Evolutionary conservation across 2,329 filamentous ascomycete genomes (phyloP).

Genomic region (Esteya vermicola): DNA sequence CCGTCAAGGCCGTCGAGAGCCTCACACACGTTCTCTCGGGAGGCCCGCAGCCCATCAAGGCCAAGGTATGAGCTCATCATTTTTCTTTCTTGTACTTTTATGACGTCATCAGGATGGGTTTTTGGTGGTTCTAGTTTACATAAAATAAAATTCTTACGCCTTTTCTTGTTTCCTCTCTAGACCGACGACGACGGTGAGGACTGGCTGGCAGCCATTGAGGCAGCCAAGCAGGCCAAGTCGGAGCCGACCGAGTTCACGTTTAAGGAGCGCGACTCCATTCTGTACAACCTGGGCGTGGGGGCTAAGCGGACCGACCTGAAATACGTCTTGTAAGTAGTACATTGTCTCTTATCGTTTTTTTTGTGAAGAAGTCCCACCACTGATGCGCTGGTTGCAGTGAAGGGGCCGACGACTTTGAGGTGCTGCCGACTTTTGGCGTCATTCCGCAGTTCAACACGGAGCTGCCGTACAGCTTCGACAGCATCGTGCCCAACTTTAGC

Average conservation of each 20-base stretch:
- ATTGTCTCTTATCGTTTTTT: too few species aligned
- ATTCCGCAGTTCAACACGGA: constrained; percentile 84
- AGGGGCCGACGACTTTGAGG: constrained; percentile 82
- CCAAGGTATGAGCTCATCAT: constrained; percentile 49
- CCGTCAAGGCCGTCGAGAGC: constrained; percentile 62
- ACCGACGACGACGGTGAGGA: constrained; percentile 34
- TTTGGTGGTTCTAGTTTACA: too few species aligned
- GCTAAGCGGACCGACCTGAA: constrained; percentile 80
- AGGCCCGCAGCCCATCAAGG: constrained; percentile 49
- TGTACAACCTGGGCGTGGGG: constrained; percentile 91
- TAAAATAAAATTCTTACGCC: constrained; percentile 12
- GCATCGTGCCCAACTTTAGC: constrained; percentile 88
- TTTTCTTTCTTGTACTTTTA: too few species aligned
- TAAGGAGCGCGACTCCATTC: constrained; percentile 74
- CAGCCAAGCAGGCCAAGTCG: constrained; percentile 57
- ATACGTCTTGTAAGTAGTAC: constrained; percentile 58
- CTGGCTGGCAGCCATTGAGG: constrained; percentile 61
- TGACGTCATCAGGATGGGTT: too few species aligned
- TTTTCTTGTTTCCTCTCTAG: constrained; percentile 1
- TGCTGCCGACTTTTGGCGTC: constrained; percentile 88
- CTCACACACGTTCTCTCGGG: constrained; percentile 64
- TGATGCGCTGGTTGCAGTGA: constrained; percentile 45
- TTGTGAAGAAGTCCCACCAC: too few species aligned
- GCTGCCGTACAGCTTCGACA: constrained; percentile 62
- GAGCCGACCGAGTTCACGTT: constrained; percentile 65